phyloP scores from a whole-genome alignment of 2,329 filamentous ascomycete species.

The Diaporthe ampelina region DNA sequence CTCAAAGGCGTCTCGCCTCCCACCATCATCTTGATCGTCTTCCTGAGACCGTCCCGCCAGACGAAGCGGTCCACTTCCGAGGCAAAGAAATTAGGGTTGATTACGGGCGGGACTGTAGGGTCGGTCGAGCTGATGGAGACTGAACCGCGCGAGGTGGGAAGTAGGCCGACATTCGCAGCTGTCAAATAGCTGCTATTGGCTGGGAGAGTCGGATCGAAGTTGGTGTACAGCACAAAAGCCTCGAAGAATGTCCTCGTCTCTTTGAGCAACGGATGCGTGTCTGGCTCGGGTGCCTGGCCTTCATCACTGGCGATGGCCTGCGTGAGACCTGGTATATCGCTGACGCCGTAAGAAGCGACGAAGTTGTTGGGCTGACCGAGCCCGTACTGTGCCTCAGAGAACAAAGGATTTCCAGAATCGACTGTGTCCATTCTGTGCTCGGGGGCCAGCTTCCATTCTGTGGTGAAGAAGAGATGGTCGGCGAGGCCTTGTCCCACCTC shows the following conservation, averaged over 20 bases:
- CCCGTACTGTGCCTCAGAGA: neutral
- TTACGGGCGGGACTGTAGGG: constrained; percentile 5
- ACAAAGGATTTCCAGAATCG: constrained; percentile 17
- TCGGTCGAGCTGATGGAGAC: constrained; percentile 10
- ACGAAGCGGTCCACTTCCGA: constrained; percentile 22
- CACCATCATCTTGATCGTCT: neutral
- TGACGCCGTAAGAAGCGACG: neutral
- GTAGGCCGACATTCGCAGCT: neutral
- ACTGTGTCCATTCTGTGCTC: constrained; percentile 3
- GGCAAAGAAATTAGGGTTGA: constrained; percentile 10
- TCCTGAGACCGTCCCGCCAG: constrained; percentile 4
- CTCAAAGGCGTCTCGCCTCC: constrained; percentile 5
- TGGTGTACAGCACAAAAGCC: neutral
- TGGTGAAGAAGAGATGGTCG: constrained; percentile 10
- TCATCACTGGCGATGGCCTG: constrained; percentile 1
- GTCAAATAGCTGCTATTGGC: constrained; percentile 2
- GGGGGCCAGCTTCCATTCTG: constrained; percentile 1
- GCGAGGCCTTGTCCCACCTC: constrained; percentile 50
- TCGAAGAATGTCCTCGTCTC: constrained; percentile 21
- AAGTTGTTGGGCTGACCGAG: constrained; percentile 15
- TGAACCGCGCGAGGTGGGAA: constrained; percentile 5
- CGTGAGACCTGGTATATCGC: neutral
- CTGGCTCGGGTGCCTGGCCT: neutral
- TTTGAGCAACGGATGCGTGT: neutral
- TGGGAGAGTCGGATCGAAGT: constrained; percentile 9